Evolutionary conservation across 2,329 filamentous ascomycete genomes (phyloP).

Genomic region (Ophiostoma triangulosporum): DNA sequence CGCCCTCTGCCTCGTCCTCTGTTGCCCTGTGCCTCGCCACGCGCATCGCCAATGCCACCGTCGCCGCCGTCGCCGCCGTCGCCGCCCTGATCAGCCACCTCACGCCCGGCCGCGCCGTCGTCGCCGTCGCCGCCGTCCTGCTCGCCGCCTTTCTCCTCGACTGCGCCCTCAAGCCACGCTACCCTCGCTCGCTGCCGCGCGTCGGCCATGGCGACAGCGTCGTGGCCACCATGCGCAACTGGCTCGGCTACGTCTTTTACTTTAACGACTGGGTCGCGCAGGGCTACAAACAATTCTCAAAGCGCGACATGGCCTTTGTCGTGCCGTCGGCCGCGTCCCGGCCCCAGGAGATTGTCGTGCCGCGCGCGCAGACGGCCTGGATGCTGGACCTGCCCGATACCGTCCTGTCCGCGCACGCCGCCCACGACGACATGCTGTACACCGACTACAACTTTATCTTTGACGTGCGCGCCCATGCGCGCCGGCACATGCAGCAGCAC

Average conservation of each 20-base stretch:
- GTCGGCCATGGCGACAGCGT: conserved; percentile 27
- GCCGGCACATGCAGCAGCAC: not conserved
- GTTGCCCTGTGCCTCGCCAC: not conserved
- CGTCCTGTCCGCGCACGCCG: conserved; percentile 26
- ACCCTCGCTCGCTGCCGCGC: conserved; percentile 26
- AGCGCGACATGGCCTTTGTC: conserved; percentile 27
- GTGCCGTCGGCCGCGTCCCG: conserved; percentile 27
- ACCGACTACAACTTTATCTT: conserved; percentile 30
- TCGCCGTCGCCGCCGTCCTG: conserved; percentile 21
- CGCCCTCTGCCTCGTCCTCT: not conserved
- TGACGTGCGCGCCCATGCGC: conserved; percentile 16
- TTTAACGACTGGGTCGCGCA: conserved; percentile 28
- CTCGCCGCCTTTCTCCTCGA: conserved; percentile 27
- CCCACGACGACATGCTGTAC: conserved; percentile 32
- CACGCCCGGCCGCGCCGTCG: conserved; percentile 19
- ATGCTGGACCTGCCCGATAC: conserved; percentile 33
- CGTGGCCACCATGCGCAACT: conserved; percentile 26
- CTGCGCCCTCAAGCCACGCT: conserved; percentile 25
- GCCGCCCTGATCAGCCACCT: conserved; percentile 9
- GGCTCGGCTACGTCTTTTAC: conserved; percentile 24
- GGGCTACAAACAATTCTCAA: conserved; percentile 30
- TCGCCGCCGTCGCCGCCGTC: not conserved
- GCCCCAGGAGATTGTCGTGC: conserved; percentile 31
- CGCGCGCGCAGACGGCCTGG: conserved; percentile 30
- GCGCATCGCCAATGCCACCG: not conserved